Conservation (phyloP, 2,329 filamentous ascomycete species). For the Pseudopithomyces maydicus region DNA sequence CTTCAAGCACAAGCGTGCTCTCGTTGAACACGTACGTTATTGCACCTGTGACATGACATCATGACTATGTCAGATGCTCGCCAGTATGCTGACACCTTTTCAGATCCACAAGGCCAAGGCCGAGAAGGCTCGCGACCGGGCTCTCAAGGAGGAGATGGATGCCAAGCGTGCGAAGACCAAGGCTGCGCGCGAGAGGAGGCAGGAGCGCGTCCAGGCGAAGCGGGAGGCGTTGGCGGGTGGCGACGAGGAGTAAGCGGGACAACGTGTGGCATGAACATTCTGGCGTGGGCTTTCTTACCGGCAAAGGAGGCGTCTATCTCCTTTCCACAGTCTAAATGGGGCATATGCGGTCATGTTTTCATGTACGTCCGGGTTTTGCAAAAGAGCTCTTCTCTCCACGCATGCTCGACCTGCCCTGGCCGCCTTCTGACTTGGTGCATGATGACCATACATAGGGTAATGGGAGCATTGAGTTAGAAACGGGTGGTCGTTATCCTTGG, state of each 20-base stretch:
- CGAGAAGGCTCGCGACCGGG: constrained; percentile 95
- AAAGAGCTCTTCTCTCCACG: constrained; percentile 45
- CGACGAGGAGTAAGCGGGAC: constrained; percentile 52
- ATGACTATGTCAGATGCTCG: constrained; percentile 32
- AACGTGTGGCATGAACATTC: constrained; percentile 42
- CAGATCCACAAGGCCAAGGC: constrained; percentile 99
- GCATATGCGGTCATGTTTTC: constrained; percentile 52
- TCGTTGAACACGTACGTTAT: constrained; percentile 97
- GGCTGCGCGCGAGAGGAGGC: constrained; percentile 98
- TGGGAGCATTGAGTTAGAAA: constrained; percentile 43
- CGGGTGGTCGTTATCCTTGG: constrained; percentile 25
- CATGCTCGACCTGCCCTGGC: constrained; percentile 41
- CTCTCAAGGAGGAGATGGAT: constrained; percentile 99
- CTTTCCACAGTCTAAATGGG: constrained; percentile 40
- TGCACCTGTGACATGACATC: constrained; percentile 44
- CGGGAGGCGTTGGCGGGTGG: constrained; percentile 82
- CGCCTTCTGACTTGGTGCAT: constrained; percentile 41
- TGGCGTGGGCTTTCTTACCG: constrained; percentile 50
- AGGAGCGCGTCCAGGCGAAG: constrained; percentile 91
- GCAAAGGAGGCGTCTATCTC: constrained; percentile 46
- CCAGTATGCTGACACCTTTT: constrained; percentile 35
- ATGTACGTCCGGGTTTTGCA: constrained; percentile 49
- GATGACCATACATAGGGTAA: constrained; percentile 43
- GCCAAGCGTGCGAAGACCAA: constrained; percentile 99
- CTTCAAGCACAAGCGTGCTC: constrained; percentile 99